A percentile compares a stretch with the other conserved stretches of the same genome.
phyloP scores from a whole-genome alignment of 2,329 filamentous ascomycete genomes.

The Colletotrichum sp. region DNA sequence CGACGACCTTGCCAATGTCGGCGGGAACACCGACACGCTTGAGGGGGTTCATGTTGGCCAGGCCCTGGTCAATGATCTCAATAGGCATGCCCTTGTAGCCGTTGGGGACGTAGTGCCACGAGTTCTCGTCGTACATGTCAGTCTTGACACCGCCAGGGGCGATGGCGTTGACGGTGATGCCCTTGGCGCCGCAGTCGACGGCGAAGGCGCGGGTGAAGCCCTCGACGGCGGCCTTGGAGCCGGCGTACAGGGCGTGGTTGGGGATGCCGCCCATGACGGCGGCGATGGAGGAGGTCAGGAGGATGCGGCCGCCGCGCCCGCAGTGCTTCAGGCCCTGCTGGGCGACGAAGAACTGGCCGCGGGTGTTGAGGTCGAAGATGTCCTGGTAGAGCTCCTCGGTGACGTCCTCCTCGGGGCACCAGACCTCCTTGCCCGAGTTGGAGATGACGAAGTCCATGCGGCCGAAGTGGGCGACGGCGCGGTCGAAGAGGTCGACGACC shows the following conservation, averaged over 20 bases:
- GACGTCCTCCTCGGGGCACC: slow-evolving; percentile 73
- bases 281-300: slow-evolving; percentile 76
- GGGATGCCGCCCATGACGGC: slow-evolving; percentile 69
- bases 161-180: slow-evolving; percentile 75
- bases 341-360: slow-evolving; percentile 79
- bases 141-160: slow-evolving; percentile 76
- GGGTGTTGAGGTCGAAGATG: slow-evolving; percentile 74
- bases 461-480: slow-evolving; percentile 69
- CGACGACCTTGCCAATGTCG: slow-evolving; percentile 64
- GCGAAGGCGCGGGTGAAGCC: slow-evolving; percentile 75
- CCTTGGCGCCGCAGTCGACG: slow-evolving; percentile 71
- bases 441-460: slow-evolving; percentile 75
- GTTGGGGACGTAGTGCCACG: slow-evolving; percentile 69
- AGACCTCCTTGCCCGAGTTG: slow-evolving; percentile 75
- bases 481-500: slow-evolving; percentile 68
- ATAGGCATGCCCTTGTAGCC: slow-evolving; percentile 55
- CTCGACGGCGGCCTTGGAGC: slow-evolving; percentile 75
- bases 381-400: slow-evolving; percentile 74
- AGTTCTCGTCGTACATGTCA: slow-evolving; percentile 78
- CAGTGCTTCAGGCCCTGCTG: slow-evolving; percentile 77
- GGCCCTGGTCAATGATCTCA: slow-evolving; percentile 58
- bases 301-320: slow-evolving; percentile 71
- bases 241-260: slow-evolving; percentile 75
- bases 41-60: slow-evolving; percentile 63
- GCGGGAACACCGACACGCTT: slow-evolving; percentile 62